Evolutionary conservation across 2,329 filamentous ascomycete genomes (phyloP).

Genomic region (Pseudogymnoascus sp.): DNA sequence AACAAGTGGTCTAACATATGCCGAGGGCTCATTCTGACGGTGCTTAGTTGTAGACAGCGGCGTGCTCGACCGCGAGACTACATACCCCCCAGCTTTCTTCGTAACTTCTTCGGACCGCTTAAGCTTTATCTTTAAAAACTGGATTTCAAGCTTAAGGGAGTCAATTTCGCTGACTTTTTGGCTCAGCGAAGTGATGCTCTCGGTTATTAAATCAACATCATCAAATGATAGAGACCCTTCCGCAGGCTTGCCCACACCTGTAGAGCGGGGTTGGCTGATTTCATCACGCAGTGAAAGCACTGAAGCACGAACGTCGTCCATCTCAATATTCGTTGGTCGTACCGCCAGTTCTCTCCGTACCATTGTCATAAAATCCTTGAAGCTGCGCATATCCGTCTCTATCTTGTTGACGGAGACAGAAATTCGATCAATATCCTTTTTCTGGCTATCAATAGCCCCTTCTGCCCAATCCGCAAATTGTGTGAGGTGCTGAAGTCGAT

Average conservation of each 20-base stretch:
- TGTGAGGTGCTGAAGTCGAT: conserved; percentile 7
- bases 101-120: conserved; percentile 14
- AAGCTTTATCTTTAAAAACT: conserved; percentile 18
- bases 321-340: conserved; percentile 8
- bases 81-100: neutral
- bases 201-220: conserved; percentile 18
- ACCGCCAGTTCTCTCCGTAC: conserved; percentile 20
- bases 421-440: conserved; percentile 27
- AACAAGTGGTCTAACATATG: neutral
- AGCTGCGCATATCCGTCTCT: conserved; percentile 23
- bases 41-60: neutral
- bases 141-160: conserved; percentile 21
- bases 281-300: conserved; percentile 12
- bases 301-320: conserved; percentile 12
- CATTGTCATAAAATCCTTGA: conserved; percentile 28
- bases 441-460: conserved; percentile 21
- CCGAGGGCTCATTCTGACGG: neutral
- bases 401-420: conserved; percentile 22
- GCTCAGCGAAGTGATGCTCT: conserved; percentile 19
- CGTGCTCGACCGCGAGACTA: neutral
- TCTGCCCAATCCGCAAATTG: conserved; percentile 24
- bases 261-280: conserved; percentile 11
- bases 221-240: conserved; percentile 10
- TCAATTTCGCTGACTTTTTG: conserved; percentile 24
- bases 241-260: conserved; percentile 9